Evolutionary conservation across 495 filamentous ascomycete genomes (phyloP).

Genomic region (Talaromyces wortmannii): DNA sequence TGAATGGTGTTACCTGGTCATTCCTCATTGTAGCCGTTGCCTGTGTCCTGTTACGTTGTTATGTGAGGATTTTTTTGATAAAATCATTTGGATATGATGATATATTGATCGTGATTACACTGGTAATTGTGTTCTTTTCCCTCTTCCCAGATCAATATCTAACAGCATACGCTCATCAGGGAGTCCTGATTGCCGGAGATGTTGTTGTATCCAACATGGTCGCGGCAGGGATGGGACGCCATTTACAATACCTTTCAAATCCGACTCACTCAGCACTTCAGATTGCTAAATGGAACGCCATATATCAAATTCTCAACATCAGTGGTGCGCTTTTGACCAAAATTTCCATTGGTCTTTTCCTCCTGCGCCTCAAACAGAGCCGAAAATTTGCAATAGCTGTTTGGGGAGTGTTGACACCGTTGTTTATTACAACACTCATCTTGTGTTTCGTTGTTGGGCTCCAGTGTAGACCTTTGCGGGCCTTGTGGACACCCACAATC

Average conservation of each 20-base stretch:
- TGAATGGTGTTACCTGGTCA: neutral
- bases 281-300: neutral
- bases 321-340: neutral
- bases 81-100: neutral
- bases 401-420: neutral
- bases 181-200: neutral
- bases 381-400: neutral
- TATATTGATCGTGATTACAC: neutral
- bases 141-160: neutral
- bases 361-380: neutral
- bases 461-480: neutral
- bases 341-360: neutral
- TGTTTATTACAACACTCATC: neutral
- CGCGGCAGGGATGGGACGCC: neutral
- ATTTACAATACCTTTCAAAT: neutral
- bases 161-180: neutral
- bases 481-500: neutral
- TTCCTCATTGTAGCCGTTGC: neutral
- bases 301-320: neutral
- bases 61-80: neutral
- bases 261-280: neutral
- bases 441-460: neutral
- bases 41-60: neutral
- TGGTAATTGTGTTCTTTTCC: neutral
- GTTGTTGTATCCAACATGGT: neutral